Conservation (phyloP, 2,329 filamentous ascomycete genomes). For the Falciphora oryzae region DNA sequence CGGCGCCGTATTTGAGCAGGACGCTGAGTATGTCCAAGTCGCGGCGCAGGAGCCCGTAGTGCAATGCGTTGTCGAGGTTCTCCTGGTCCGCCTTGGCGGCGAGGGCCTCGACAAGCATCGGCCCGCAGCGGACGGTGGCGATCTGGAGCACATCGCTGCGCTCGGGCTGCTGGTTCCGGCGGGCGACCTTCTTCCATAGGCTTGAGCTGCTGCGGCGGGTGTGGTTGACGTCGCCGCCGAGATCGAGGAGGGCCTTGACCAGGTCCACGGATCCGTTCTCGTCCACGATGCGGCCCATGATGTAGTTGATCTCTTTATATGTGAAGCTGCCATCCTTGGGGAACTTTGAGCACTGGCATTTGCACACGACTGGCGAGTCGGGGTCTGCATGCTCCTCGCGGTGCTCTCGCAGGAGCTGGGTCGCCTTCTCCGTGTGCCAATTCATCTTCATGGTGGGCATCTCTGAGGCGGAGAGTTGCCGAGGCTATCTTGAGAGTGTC, state of each 20-base stretch:
- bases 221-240: constrained; percentile 24
- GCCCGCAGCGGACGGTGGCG: constrained; percentile 18
- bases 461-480: neutral
- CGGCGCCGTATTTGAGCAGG: constrained; percentile 21
- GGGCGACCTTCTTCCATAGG: constrained; percentile 19
- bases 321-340: constrained; percentile 15
- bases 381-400: constrained; percentile 9
- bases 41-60: constrained; percentile 19
- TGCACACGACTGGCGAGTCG: constrained; percentile 9
- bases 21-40: constrained; percentile 19
- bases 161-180: constrained; percentile 16
- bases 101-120: constrained; percentile 19
- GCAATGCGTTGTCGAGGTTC: constrained; percentile 22
- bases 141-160: constrained; percentile 21
- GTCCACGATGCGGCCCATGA: constrained; percentile 20
- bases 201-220: constrained; percentile 16
- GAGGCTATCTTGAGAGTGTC: neutral
- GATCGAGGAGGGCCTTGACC: constrained; percentile 19
- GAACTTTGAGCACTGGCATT: constrained; percentile 29
- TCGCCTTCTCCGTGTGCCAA: constrained; percentile 9
- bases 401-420: constrained; percentile 8
- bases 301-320: constrained; percentile 20
- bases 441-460: neutral
- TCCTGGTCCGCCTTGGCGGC: constrained; percentile 22
- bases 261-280: constrained; percentile 20